Base-by-base conservation (phyloP, 257 asterid genomes). In the Nicotiana knightiana region DNA sequence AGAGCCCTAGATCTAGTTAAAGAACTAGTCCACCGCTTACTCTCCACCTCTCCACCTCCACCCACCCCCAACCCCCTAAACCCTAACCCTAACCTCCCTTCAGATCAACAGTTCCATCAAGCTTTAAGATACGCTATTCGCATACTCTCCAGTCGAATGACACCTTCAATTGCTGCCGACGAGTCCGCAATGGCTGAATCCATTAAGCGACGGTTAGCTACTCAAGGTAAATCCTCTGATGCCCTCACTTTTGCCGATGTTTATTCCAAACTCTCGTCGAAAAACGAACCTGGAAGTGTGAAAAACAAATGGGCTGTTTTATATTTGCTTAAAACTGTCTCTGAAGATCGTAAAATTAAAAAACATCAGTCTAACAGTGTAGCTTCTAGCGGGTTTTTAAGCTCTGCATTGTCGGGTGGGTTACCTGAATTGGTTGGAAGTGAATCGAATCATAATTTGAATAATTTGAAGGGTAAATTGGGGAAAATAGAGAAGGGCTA, bases 171-270 rank as follows among this genome's bases (percentile, higher is more conserved):
- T 83, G 83, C 91, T 6, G 81, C 90, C 1, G 97, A 94, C 82
- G 97, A 90, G 16, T 83, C 92, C 73, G 91, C 99, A 63, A 88
- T 96, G 92, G 97, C 91, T 46, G 98, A 96, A 90, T 94, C 98
- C 62, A 92, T 96, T 83, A 96, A 96, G 87, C 91, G 98, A 66
- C 91, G 89, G 51, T 93, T 96, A 81, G 99, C 97, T 84, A 94
- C 96, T 18, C 86, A 92, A 46, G 99, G 99, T 90, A 96, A 96
- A 90, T 92, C 99, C 79, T 91, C 98, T 83, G 93, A 93, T 86
- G 99, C 97, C 87, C 95, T 96, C 67, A 91, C 92, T 65, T 96
- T 96, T 65, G 88, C 98, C 48, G 99, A 96, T 87, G 89, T 94
- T 2, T 92, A 87, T 82, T 24, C 97, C 13, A 91, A 96, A 71